Evolutionary conservation across 345 rosid genomes (phyloP).

Genomic region (Hirschfeldia incana): DNA sequence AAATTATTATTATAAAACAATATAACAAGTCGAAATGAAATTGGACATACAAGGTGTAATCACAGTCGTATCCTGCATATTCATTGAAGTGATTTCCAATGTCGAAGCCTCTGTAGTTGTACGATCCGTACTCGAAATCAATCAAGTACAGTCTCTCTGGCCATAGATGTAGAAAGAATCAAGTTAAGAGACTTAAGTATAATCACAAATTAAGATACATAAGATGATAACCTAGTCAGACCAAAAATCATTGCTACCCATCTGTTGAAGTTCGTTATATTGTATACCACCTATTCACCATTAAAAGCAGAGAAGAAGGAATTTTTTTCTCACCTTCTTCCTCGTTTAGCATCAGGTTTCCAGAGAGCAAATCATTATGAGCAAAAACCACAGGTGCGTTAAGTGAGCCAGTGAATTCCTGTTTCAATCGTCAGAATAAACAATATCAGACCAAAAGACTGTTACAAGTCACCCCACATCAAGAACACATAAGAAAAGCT

Average conservation of each 20-base stretch:
- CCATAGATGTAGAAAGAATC: conserved; percentile 17
- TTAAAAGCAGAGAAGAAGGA: conserved; percentile 1
- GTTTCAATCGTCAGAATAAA: conserved; percentile 50
- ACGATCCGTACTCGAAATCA: conserved; percentile 95
- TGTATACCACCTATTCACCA: background rate
- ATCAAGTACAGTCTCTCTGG: conserved; percentile 84
- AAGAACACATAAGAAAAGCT: conserved; percentile 14
- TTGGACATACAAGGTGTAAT: conserved; percentile 71
- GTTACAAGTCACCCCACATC: background rate
- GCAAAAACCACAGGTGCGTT: conserved; percentile 84
- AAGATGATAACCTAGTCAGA: conserved; percentile 2
- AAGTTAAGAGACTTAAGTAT: conserved; percentile 6
- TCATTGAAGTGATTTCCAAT: conserved; percentile 96
- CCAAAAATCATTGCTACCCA: background rate
- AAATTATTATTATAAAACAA: background rate
- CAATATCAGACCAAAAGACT: conserved; percentile 11
- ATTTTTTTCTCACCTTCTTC: conserved; percentile 58
- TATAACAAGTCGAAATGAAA: conserved; percentile 20
- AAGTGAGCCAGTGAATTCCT: conserved; percentile 78
- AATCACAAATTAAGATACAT: conserved; percentile 3
- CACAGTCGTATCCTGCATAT: conserved; percentile 95
- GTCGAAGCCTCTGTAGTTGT: conserved; percentile 91
- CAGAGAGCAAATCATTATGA: conserved; percentile 94
- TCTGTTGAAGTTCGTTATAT: background rate
- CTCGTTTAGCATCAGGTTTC: conserved; percentile 86